Evolutionary conservation across 108 stramenopile species (phyloP).

Genomic region (Pseudonitzschia pungens): DNA sequence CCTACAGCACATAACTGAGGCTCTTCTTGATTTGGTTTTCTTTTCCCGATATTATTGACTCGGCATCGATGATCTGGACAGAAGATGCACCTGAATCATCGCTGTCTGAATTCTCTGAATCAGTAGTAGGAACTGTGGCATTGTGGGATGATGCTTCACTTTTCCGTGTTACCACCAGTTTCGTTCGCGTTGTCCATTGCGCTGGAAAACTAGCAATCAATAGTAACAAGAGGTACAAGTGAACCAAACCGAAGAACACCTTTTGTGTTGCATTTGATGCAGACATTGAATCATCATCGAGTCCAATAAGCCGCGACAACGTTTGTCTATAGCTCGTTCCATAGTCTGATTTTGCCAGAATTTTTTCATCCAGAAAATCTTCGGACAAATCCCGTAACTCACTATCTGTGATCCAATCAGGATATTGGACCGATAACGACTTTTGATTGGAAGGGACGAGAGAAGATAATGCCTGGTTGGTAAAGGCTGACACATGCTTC

Average conservation of each 20-base stretch:
- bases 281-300: conserved; percentile 14
- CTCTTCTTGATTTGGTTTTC: conserved; percentile 15
- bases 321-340: conserved; percentile 19
- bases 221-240: conserved; percentile 74
- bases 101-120: conserved; percentile 35
- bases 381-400: background rate
- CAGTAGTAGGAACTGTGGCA: conserved; percentile 20
- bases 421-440: background rate
- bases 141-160: background rate
- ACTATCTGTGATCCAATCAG: conserved; percentile 14
- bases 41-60: background rate
- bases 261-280: conserved; percentile 64
- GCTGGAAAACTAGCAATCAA: conserved; percentile 80
- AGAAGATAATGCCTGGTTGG: conserved; percentile 23
- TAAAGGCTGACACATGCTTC: conserved; percentile 36
- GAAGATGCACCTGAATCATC: conserved; percentile 18
- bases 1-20: conserved; percentile 2
- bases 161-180: conserved; percentile 42
- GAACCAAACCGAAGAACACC: conserved; percentile 66
- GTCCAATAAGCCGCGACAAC: conserved; percentile 20
- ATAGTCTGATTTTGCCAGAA: conserved; percentile 8
- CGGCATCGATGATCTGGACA: background rate
- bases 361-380: background rate
- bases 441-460: conserved; percentile 12
- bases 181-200: conserved; percentile 45